Percentiles rank a stretch among this genome's conserved stretches.
Conservation (phyloP, 2,329 filamentous ascomycete genomes). For the Acrodontium crateriforme region DNA sequence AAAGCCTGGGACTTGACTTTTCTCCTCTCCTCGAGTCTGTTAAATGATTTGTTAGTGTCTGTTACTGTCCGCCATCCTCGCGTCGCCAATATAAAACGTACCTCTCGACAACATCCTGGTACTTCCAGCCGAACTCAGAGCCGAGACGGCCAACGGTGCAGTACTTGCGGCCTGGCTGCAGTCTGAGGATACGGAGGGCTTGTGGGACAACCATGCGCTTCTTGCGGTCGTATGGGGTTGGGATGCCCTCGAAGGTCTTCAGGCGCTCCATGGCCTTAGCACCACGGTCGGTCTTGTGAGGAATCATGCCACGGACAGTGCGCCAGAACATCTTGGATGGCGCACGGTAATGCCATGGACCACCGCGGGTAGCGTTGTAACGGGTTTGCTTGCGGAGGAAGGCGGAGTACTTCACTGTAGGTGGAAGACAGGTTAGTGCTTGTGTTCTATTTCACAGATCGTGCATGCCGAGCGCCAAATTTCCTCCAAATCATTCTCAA, state of each 20-base stretch:
- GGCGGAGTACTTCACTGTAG: slow-evolving; percentile 97
- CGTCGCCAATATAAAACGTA: slow-evolving; percentile 40
- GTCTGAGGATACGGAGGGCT: slow-evolving; percentile 86
- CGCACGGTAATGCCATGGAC: slow-evolving; percentile 99
- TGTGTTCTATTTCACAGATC: too few species aligned
- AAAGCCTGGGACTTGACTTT: slow-evolving; percentile 99
- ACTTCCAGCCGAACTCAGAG: slow-evolving; percentile 99
- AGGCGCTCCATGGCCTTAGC: slow-evolving; percentile 93
- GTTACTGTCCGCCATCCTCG: slow-evolving; percentile 11
- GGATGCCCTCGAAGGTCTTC: slow-evolving; percentile 99
- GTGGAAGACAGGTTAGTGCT: slow-evolving; percentile 2
- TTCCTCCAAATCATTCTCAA: too few species aligned
- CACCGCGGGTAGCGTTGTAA: slow-evolving; percentile 98
- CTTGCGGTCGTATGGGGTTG: slow-evolving; percentile 98
- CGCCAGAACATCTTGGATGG: slow-evolving; percentile 99
- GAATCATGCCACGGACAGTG: slow-evolving; percentile 99
- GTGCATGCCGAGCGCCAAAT: too few species aligned
- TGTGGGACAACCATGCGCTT: slow-evolving; percentile 99
- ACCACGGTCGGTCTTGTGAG: slow-evolving; percentile 98
- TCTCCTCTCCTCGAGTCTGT: slow-evolving; percentile 94
- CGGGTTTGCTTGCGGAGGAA: slow-evolving; percentile 99
- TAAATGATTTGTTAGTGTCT: slow-evolving; percentile 4
- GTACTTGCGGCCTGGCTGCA: slow-evolving; percentile 99
- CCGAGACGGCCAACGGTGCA: slow-evolving; percentile 96
- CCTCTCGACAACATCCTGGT: slow-evolving; percentile 98